Evolutionary conservation across 2,329 filamentous ascomycete species (phyloP).

Genomic region (Plectosphaerella cucumerina): DNA sequence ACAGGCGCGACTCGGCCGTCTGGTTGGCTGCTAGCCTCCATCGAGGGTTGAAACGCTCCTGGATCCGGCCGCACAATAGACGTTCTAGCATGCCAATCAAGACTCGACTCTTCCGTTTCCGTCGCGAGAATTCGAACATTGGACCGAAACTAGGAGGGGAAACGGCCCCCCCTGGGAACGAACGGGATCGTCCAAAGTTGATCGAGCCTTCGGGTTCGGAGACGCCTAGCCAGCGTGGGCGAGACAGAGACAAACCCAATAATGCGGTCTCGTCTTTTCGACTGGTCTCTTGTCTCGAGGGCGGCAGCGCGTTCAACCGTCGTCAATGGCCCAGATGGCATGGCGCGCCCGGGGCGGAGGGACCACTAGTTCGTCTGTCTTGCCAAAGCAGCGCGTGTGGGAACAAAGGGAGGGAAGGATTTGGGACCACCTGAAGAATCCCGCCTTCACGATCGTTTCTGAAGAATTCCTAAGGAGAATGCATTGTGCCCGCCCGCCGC

Average conservation of each 20-base stretch:
- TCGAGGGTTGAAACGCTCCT: background rate
- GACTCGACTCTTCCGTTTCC: too few species aligned
- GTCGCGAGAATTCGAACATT: too few species aligned
- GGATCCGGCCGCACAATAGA: background rate
- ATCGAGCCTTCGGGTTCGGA: too few species aligned
- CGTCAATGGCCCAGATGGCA: background rate
- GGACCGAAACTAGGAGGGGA: too few species aligned
- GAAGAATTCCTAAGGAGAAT: background rate
- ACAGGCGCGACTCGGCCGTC: background rate
- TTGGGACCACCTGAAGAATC: background rate
- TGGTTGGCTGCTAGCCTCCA: background rate
- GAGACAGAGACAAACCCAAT: too few species aligned
- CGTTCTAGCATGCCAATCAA: background rate
- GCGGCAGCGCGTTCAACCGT: too few species aligned
- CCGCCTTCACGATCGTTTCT: too few species aligned
- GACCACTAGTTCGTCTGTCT: background rate
- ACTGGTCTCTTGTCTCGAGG: too few species aligned
- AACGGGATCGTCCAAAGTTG: too few species aligned
- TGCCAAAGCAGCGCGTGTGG: background rate
- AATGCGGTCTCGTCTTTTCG: too few species aligned
- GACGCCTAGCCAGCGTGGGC: too few species aligned
- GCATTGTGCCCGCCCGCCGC: background rate
- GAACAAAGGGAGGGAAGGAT: background rate
- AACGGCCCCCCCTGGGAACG: too few species aligned
- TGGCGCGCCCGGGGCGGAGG: background rate